Conservation (phyloP, 2,329 filamentous ascomycete species). For the Lecanicillium sp. region DNA sequence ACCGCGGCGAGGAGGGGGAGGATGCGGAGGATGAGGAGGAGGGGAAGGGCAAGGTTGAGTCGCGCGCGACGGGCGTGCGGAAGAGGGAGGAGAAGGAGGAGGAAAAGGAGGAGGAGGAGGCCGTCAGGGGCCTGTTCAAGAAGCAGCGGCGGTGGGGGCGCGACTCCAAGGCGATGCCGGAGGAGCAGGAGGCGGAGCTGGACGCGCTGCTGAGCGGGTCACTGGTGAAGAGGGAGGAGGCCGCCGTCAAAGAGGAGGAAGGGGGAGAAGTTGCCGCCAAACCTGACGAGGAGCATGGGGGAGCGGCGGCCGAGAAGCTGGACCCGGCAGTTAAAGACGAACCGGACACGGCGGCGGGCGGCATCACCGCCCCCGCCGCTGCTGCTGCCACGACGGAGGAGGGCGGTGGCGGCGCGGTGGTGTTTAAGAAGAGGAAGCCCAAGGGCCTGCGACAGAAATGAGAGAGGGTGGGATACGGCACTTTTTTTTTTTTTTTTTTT, state of each 20-base stretch:
- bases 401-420: conserved; percentile 38
- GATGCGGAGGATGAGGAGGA: conserved; percentile 49
- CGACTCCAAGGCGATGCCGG: conserved; percentile 43
- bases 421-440: conserved; percentile 77
- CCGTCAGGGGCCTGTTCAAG: conserved; percentile 54
- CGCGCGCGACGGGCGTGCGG: conserved; percentile 49
- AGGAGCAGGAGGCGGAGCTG: conserved; percentile 49
- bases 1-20: conserved; percentile 34
- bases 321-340: conserved; percentile 34
- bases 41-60: conserved; percentile 42
- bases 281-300: no score
- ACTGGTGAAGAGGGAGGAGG: conserved; percentile 22
- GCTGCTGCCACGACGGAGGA: conserved; percentile 34
- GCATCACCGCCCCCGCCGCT: conserved; percentile 13
- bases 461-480: neutral
- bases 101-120: conserved; percentile 55
- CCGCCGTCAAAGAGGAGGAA: conserved; percentile 18
- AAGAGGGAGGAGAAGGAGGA: conserved; percentile 59
- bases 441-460: conserved; percentile 47
- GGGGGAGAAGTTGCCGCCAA: conserved; percentile 16
- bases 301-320: no score
- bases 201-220: conserved; percentile 51
- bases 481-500: neutral
- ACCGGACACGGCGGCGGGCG: conserved; percentile 21
- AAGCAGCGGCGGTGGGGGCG: conserved; percentile 50